Evolutionary conservation across 768 basidiomycete genomes (phyloP).

Genomic region (Agrocybe pediades): DNA sequence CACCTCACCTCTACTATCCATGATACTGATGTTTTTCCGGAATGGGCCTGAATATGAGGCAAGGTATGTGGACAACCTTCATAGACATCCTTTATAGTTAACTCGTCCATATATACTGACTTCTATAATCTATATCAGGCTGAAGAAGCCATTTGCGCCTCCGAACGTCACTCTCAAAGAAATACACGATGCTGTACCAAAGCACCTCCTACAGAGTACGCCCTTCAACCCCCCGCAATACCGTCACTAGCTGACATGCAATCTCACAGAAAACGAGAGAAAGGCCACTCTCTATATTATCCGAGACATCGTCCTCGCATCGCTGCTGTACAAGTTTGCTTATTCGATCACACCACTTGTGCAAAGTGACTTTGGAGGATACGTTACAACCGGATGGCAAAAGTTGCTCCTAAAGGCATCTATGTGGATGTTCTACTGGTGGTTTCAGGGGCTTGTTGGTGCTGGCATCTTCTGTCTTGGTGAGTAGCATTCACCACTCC

Average conservation of each 20-base stretch:
- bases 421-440: slow-evolving; percentile 52
- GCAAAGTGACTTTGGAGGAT: slow-evolving; percentile 40
- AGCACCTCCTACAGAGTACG: slow-evolving; percentile 47
- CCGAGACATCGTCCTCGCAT: slow-evolving; percentile 44
- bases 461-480: slow-evolving; percentile 57
- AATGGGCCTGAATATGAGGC: slow-evolving; percentile 44
- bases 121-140: slow-evolving; percentile 23
- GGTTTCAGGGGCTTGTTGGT: slow-evolving; percentile 51
- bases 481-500: slow-evolving; percentile 20
- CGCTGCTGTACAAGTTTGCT: slow-evolving; percentile 46
- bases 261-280: slow-evolving; percentile 32
- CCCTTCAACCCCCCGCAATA: background rate
- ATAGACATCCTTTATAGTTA: too few species aligned
- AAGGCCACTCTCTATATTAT: slow-evolving; percentile 44
- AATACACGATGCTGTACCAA: slow-evolving; percentile 57
- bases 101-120: background rate
- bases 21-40: slow-evolving; percentile 24
- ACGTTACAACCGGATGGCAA: slow-evolving; percentile 29
- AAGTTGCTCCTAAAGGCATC: slow-evolving; percentile 29
- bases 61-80: slow-evolving; percentile 32
- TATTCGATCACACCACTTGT: slow-evolving; percentile 42
- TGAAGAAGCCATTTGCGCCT: slow-evolving; percentile 47
- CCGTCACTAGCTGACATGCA: background rate
- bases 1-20: background rate
- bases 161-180: slow-evolving; percentile 53